Base-by-base conservation (phyloP, 2,329 filamentous ascomycete species). In the Akanthomyces lecanii region DNA sequence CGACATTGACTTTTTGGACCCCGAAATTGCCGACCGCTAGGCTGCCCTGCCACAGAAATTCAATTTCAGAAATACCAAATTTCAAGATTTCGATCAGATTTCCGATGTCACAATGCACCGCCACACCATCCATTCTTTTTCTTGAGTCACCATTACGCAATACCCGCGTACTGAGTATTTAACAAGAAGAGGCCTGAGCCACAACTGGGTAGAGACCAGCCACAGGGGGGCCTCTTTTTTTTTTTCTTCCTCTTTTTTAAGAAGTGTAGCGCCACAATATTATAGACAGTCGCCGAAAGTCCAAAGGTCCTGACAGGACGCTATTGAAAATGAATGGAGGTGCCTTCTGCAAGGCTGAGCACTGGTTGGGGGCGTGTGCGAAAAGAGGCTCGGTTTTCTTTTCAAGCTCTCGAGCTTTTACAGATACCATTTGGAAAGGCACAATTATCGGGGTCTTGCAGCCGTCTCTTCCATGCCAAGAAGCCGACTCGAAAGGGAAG, bases 141-240 rank as follows among this genome's bases (percentile, higher is more conserved):
- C 3, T n/a, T 53, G 48, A 44, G 58, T 61, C 58, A 61, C 48
- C n/a, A 53, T 61, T 61, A 61, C 58, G 58, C 58, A 61, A 61
- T 61, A 18, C 33, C 7, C 42, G 18, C 28, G 8, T 28, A 5
- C 11, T 16, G 12, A 7, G 14, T 30, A 30, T 30, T 30, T 6
- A 14, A 50, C 25, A 16, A 16, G n/a, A 45, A 21, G 28, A 47
- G 33, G 58, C 36, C 38, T 61, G 38, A 61, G 57, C 57, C 57
- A 61, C 58, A 53, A 7, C 48, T 14, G 10, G 2, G 14, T 2
- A 11, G 10, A 38, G 44, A 53, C 38, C 58, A 61, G 38, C 52
- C 53, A 44, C 53, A 44, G 14, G 14, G 38, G 11, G 38, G n/a
- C 7, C 21, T 21, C 21, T 21, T 21, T 21, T 21, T 21, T 21